Conservation (phyloP, 305 asterid species). For the Fraxinus velutina region DNA sequence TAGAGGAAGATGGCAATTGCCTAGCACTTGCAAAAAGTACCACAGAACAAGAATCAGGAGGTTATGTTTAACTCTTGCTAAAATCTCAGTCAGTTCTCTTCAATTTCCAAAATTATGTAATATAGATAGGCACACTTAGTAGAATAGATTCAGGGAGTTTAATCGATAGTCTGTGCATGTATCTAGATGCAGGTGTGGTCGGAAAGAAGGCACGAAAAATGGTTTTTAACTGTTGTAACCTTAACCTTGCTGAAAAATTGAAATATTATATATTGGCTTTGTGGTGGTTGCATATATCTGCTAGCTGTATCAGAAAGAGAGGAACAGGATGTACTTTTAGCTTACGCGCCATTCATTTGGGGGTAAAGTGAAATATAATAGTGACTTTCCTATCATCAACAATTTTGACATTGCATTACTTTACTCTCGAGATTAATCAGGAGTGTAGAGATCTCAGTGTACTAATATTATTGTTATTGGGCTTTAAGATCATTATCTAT, state of each 20-base stretch:
- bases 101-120: not conserved
- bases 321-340: not conserved
- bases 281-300: not conserved
- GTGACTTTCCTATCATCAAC: not conserved
- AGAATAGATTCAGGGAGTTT: not conserved
- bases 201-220: not conserved
- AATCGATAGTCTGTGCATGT: not conserved
- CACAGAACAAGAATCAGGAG: slow-evolving; percentile 47
- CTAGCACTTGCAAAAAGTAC: slow-evolving; percentile 33
- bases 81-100: not conserved
- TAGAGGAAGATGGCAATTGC: slow-evolving; percentile 46
- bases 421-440: not conserved
- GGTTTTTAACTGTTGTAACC: not conserved
- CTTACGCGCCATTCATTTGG: not conserved
- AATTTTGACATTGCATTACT: not conserved
- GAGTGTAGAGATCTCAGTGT: not conserved
- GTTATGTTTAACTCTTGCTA: slow-evolving; percentile 31
- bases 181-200: not conserved
- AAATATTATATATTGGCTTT: not conserved
- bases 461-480: not conserved
- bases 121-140: not conserved
- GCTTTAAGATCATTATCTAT: not conserved
- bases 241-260: not conserved
- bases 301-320: not conserved
- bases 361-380: not conserved